Conservation (phyloP, 306 rosid species). For the Begonia masoniana region DNA sequence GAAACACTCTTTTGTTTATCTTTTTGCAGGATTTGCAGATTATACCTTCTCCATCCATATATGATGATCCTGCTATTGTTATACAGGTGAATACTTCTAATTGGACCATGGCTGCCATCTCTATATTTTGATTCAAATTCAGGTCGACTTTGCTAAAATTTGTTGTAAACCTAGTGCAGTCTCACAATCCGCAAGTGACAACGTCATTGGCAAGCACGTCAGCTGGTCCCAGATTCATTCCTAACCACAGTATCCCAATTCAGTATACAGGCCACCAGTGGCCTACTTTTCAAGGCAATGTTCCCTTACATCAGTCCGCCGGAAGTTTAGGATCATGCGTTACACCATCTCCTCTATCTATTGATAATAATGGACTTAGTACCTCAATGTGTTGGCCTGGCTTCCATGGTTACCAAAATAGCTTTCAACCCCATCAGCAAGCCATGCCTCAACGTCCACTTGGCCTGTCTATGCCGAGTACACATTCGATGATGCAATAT, state of each 20-base stretch:
- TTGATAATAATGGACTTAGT: constrained; percentile 11
- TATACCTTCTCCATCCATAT: constrained; percentile 28
- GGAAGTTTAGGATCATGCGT: constrained; percentile 15
- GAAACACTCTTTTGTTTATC: constrained; percentile 3
- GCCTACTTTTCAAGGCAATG: constrained; percentile 12
- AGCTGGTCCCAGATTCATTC: constrained; percentile 7
- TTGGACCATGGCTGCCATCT: not conserved
- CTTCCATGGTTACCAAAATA: constrained; percentile 11
- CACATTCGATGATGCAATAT: constrained; percentile 13
- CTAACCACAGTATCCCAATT: constrained; percentile 8
- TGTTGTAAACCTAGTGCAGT: not conserved
- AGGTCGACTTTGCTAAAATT: not conserved
- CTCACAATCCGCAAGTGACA: constrained; percentile 13
- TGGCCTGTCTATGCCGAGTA: constrained; percentile 10
- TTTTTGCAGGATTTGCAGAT: constrained; percentile 60
- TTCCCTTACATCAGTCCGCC: constrained; percentile 14
- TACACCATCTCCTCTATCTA: constrained; percentile 12
- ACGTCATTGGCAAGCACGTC: constrained; percentile 7
- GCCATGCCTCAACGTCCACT: constrained; percentile 16
- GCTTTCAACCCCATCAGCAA: constrained; percentile 18
- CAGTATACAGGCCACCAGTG: constrained; percentile 10
- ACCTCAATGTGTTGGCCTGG: constrained; percentile 17
- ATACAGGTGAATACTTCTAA: constrained; percentile 31
- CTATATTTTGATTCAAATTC: not conserved
- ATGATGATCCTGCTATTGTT: constrained; percentile 44